Evolutionary conservation across 2,329 filamentous ascomycete genomes (phyloP).

Genomic region (Emydomyces testavorans): DNA sequence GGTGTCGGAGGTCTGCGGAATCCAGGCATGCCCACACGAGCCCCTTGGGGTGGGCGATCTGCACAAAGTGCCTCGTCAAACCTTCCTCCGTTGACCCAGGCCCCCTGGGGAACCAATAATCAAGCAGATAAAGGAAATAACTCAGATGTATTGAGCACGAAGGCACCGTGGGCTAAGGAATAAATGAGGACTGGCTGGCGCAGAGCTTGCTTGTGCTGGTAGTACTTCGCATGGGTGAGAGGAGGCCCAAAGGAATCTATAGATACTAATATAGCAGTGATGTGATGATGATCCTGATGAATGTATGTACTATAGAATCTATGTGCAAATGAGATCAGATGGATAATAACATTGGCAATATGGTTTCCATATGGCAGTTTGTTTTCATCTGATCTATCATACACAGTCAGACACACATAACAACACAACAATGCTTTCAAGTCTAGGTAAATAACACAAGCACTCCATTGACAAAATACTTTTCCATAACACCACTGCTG

Average conservation of each 20-base stretch:
- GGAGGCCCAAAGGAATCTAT: neutral
- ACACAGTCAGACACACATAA: neutral
- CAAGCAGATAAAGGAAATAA: neutral
- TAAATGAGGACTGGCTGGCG: neutral
- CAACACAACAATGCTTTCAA: neutral
- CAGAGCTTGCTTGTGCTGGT: neutral
- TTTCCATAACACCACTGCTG: neutral
- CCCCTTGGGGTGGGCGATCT: slow-evolving; percentile 30
- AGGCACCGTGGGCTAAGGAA: slow-evolving; percentile 13
- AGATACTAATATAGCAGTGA: neutral
- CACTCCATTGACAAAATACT: neutral
- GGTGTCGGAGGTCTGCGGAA: slow-evolving; percentile 1
- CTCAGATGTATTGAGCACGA: neutral
- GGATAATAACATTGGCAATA: no score
- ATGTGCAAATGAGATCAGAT: neutral
- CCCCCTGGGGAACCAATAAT: slow-evolving; percentile 4
- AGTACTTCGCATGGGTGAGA: neutral
- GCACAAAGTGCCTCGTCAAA: neutral
- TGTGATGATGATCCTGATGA: neutral
- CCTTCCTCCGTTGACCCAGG: slow-evolving; percentile 1
- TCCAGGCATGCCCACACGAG: slow-evolving; percentile 23
- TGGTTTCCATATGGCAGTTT: no score
- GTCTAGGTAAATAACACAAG: neutral
- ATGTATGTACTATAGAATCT: neutral
- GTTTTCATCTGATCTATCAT: no score